A percentile compares a stretch with the other conserved stretches of the same genome.
phyloP scores from a whole-genome alignment of 192 early-diverging fungal species.

The Lunasporangiospora selenospora region DNA sequence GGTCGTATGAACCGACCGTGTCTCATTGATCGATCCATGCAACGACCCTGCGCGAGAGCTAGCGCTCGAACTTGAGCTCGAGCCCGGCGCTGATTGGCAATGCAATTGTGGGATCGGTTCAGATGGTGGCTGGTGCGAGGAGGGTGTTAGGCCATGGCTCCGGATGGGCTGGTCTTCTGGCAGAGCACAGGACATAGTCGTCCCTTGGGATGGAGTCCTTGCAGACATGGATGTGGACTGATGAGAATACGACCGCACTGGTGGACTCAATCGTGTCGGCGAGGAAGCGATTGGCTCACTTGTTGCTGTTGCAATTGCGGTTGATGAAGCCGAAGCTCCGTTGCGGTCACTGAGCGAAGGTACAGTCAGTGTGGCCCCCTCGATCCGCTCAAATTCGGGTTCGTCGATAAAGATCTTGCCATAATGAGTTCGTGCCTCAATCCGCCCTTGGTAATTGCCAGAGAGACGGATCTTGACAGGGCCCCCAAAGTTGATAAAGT shows the following conservation, averaged over 20 bases:
- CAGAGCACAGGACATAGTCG: no score
- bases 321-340: background rate
- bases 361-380: constrained; percentile 19
- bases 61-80: constrained; percentile 3
- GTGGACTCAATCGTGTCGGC: no score
- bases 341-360: constrained; percentile 38
- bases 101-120: background rate
- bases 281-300: constrained; percentile 3
- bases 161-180: background rate
- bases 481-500: constrained; percentile 49
- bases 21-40: constrained; percentile 19
- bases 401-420: constrained; percentile 41
- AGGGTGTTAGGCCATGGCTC: constrained; percentile 19
- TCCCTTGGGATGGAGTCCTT: constrained; percentile 34
- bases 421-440: constrained; percentile 38
- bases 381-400: constrained; percentile 38
- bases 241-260: constrained; percentile 29
- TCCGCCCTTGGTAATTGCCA: constrained; percentile 42
- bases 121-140: constrained; percentile 31
- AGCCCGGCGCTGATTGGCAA: constrained; percentile 14
- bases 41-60: constrained; percentile 27
- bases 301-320: background rate
- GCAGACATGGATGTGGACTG: constrained; percentile 23
- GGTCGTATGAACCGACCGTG: constrained; percentile 12
- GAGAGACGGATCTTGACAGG: constrained; percentile 31